Evolutionary conservation across 805 yeast species (phyloP).

Genomic region (Candida awuae): DNA sequence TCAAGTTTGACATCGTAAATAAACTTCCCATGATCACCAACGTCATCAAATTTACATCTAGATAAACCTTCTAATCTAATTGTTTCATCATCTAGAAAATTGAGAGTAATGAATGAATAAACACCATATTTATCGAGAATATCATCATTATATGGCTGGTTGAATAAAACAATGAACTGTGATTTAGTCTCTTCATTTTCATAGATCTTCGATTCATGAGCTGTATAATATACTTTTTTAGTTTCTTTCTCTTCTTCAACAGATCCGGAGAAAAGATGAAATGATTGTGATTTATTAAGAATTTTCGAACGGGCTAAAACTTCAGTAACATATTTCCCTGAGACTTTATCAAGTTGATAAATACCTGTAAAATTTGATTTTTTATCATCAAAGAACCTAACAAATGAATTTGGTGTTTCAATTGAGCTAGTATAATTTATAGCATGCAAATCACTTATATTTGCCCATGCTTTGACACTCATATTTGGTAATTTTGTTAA

Average conservation of each 20-base stretch:
- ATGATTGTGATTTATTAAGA: conserved; percentile 72
- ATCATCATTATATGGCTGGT: conserved; percentile 36
- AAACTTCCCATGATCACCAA: conserved; percentile 5
- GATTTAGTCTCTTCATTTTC: conserved; percentile 49
- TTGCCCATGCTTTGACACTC: conserved; percentile 61
- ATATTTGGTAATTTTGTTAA: conserved; percentile 58
- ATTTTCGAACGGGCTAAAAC: conserved; percentile 61
- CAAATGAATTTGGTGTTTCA: conserved; percentile 13
- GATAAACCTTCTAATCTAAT: conserved; percentile 25
- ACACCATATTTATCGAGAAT: conserved; percentile 26
- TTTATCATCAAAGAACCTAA: conserved; percentile 22
- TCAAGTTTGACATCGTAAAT: conserved; percentile 23
- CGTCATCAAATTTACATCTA: conserved; percentile 13
- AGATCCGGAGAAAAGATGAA: conserved; percentile 64
- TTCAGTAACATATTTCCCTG: conserved; percentile 40
- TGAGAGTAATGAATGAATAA: conserved; percentile 21
- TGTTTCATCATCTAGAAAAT: conserved; percentile 15
- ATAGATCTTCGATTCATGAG: conserved; percentile 54
- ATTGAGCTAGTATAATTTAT: conserved; percentile 33
- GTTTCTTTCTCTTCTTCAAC: conserved; percentile 8
- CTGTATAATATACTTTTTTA: conserved; percentile 48
- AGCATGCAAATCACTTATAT: conserved; percentile 47
- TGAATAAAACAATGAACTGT: conserved; percentile 59
- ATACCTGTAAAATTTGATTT: conserved; percentile 13
- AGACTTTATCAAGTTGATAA: conserved; percentile 20